Conservation (phyloP, 768 basidiomycete species). For the Cystoderma amianthinum region DNA sequence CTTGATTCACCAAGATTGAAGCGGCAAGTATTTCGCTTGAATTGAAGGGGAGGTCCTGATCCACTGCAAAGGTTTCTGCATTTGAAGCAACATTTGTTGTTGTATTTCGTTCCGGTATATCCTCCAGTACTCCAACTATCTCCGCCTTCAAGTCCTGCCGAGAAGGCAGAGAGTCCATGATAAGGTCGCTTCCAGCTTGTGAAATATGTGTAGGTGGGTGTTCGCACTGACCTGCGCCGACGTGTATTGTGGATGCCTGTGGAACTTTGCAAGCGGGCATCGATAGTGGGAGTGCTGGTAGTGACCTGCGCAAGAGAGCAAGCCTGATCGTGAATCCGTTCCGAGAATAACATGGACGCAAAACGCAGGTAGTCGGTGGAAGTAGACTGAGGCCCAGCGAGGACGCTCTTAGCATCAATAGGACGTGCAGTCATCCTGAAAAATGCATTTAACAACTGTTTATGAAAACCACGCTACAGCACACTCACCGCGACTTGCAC, state of each 20-base stretch:
- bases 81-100: no score
- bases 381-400: constrained; percentile 58
- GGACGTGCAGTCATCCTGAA: constrained; percentile 65
- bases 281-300: not conserved
- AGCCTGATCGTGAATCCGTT: constrained; percentile 13
- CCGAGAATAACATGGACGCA: constrained; percentile 23
- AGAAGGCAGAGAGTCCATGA: no score
- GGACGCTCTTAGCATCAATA: constrained; percentile 84
- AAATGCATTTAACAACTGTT: constrained; percentile 1
- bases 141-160: not conserved
- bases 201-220: not conserved
- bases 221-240: not conserved
- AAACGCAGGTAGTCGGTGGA: constrained; percentile 26
- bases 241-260: not conserved
- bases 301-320: not conserved
- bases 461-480: constrained; percentile 1
- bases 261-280: not conserved
- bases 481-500: constrained; percentile 37
- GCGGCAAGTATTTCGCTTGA: no score
- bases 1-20: no score
- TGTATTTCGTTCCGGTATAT: not conserved
- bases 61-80: no score
- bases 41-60: not conserved
- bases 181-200: no score
- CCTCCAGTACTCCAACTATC: not conserved